Percentiles rank a stretch among this genome's conserved stretches.
These are phyloP conservation scores for Ciborinia camelliae DNA, from an alignment of 2,329 filamentous ascomycete genomes.

Conservation along the genomic window DNA sequence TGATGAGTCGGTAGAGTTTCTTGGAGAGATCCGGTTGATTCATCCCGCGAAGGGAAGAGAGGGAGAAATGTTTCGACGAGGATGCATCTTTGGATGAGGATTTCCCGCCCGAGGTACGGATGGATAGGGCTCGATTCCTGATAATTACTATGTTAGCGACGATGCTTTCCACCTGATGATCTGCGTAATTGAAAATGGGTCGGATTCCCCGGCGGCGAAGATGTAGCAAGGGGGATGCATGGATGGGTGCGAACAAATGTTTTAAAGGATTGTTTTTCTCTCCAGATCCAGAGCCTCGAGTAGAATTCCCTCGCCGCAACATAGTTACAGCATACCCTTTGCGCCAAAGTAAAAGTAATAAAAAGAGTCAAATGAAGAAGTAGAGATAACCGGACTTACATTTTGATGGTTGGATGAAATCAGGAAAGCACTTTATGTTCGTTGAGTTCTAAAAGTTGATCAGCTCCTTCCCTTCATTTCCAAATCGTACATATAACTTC, in stretches of 20 bases:
- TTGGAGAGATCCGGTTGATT: slow-evolving; percentile 85
- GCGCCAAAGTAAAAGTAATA: background rate
- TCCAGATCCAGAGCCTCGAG: slow-evolving; percentile 4
- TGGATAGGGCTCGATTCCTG: slow-evolving; percentile 72
- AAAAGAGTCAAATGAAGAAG: background rate
- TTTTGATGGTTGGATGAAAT: background rate
- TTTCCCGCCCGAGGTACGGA: slow-evolving; percentile 54
- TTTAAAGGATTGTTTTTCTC: slow-evolving; percentile 15
- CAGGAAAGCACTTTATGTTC: slow-evolving; percentile 3
- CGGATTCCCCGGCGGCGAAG: background rate
- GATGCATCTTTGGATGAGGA: slow-evolving; percentile 33
- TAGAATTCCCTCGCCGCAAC: slow-evolving; percentile 14
- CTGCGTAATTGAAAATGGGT: slow-evolving; percentile 1
- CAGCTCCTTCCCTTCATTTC: slow-evolving; percentile 4
- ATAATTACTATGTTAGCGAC: slow-evolving; percentile 9
- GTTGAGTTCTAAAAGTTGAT: background rate
- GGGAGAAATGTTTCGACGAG: slow-evolving; percentile 67
- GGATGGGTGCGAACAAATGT: slow-evolving; percentile 12
- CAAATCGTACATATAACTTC: background rate
- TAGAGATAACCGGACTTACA: slow-evolving; percentile 8
- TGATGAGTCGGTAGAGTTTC: slow-evolving; percentile 88
- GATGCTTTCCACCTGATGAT: background rate
- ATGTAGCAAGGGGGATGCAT: background rate
- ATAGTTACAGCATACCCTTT: background rate
- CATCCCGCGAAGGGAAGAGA: slow-evolving; percentile 80